These are phyloP conservation scores for Chaetomiaceae sp. DNA, from an alignment of 2,329 filamentous ascomycete species.

Conservation along the genomic window DNA sequence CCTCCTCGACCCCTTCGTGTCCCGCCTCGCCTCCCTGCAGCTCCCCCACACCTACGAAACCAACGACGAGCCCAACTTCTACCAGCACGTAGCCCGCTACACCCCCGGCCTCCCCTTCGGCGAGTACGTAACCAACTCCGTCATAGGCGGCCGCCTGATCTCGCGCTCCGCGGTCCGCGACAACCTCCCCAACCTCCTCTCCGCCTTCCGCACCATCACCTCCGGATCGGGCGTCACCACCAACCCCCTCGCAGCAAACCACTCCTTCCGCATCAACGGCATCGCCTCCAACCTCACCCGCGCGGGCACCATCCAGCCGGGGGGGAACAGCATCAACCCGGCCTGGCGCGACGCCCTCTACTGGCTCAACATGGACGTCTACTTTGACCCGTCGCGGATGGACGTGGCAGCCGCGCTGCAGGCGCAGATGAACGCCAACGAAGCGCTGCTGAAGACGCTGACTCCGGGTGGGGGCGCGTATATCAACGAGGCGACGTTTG, in stretches of 20 bases:
- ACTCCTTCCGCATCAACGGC: neutral
- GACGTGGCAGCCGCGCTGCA: neutral
- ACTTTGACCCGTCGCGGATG: neutral
- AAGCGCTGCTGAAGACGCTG: neutral
- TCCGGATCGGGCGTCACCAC: neutral
- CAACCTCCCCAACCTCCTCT: too few species aligned
- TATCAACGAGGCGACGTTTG: constrained; percentile 41
- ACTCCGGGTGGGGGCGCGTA: constrained; percentile 34
- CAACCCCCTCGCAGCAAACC: neutral
- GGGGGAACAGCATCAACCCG: constrained; percentile 8
- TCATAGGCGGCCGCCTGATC: constrained; percentile 12
- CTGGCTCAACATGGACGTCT: constrained; percentile 1
- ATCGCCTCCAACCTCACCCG: neutral
- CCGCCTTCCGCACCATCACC: too few species aligned
- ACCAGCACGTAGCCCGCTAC: neutral
- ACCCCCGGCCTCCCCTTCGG: neutral
- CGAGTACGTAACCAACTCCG: neutral
- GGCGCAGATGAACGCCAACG: neutral
- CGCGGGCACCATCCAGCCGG: neutral
- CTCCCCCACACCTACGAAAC: too few species aligned
- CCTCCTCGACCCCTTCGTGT: too few species aligned
- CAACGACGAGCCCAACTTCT: neutral
- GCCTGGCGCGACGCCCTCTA: constrained; percentile 15
- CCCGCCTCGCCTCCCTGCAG: too few species aligned
- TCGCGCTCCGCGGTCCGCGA: neutral